Conservation (phyloP, 208 protist genomes). For the Crithidia mellificae region DNA sequence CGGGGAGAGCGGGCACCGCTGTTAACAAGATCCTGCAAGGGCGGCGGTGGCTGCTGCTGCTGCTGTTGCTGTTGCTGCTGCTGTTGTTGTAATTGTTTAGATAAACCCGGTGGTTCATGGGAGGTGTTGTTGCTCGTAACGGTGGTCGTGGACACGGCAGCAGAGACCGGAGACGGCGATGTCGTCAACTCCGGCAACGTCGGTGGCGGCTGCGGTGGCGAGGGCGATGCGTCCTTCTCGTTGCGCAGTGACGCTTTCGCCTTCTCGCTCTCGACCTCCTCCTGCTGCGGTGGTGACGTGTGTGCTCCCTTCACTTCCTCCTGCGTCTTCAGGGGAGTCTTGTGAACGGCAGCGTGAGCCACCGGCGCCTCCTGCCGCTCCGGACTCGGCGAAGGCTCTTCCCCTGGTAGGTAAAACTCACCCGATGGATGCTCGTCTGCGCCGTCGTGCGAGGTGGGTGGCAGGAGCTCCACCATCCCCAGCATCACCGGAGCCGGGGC, state of each 20-base stretch:
- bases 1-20: background rate
- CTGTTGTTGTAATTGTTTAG: no score
- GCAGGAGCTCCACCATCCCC: conserved; percentile 7
- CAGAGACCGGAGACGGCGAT: background rate
- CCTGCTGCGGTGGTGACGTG: background rate
- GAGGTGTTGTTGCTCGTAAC: background rate
- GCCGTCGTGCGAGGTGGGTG: background rate
- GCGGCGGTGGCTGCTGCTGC: no score
- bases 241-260: no score
- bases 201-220: background rate
- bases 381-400: conserved; percentile 16
- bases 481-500: conserved; percentile 17
- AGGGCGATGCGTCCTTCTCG: no score
- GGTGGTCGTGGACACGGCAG: background rate
- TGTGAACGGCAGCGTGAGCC: background rate
- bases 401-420: background rate
- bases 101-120: background rate
- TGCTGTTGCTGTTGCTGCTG: background rate
- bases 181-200: background rate
- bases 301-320: no score
- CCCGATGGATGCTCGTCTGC: background rate
- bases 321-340: no score
- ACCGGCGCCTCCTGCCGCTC: background rate
- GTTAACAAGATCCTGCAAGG: background rate
- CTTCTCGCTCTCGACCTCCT: no score